Percentiles rank a stretch among this genome's conserved stretches.
These are phyloP conservation scores for Sordariomycetes sp. DNA, from an alignment of 2,329 filamentous ascomycete species.

Conservation along the genomic window DNA sequence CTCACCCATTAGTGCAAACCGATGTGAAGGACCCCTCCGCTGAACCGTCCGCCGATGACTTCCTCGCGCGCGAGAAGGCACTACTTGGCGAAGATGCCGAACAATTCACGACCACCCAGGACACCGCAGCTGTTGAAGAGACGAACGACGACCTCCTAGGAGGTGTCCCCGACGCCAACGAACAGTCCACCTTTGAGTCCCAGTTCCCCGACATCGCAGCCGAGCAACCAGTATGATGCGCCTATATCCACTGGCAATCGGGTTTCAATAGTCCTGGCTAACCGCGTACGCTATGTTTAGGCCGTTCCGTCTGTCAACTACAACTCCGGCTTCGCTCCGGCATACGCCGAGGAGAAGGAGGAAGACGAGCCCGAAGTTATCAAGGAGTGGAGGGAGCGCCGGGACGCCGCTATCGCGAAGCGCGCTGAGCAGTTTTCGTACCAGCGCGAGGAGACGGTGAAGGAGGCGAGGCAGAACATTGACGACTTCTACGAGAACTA, in stretches of 20 bases:
- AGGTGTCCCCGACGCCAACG: constrained; percentile 42
- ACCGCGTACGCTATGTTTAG: constrained; percentile 28
- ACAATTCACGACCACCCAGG: constrained; percentile 70
- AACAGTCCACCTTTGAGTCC: constrained; percentile 56
- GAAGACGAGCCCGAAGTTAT: constrained; percentile 85
- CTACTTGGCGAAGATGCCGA: constrained; percentile 84
- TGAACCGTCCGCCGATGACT: constrained; percentile 59
- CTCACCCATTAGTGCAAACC: constrained; percentile 44
- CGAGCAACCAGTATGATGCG: constrained; percentile 9
- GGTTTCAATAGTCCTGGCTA: constrained; percentile 61
- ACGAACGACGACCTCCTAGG: constrained; percentile 60
- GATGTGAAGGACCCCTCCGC: constrained; percentile 44
- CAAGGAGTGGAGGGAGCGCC: constrained; percentile 81
- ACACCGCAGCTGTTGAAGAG: constrained; percentile 43
- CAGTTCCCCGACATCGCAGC: constrained; percentile 72
- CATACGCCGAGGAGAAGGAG: constrained; percentile 35
- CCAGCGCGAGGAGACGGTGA: constrained; percentile 74
- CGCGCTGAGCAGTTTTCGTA: constrained; percentile 71
- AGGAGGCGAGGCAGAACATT: constrained; percentile 85
- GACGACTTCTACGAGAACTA: constrained; percentile 99
- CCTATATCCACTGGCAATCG: not conserved
- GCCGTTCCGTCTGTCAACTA: constrained; percentile 38
- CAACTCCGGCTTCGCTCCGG: constrained; percentile 43
- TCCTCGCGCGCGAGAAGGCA: constrained; percentile 84
- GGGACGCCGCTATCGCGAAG: constrained; percentile 70